Evolutionary conservation across 768 basidiomycete genomes (phyloP).

Genomic region (Psilocybe cubensis): DNA sequence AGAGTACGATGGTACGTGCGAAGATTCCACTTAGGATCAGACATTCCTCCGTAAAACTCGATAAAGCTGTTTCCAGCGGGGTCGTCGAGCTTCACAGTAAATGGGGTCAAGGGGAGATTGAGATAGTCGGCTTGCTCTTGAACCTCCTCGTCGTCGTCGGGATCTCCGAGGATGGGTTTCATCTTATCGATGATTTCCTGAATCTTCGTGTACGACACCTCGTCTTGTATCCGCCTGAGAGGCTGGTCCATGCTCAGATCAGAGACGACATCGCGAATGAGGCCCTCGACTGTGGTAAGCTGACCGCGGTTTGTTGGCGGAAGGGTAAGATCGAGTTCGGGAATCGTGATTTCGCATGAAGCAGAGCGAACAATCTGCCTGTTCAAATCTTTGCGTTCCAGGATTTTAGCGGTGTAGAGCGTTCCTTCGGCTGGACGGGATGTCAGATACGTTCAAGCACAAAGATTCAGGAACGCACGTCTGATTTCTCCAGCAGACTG

Average conservation of each 20-base stretch:
- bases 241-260: slow-evolving; percentile 87
- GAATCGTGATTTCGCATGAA: slow-evolving; percentile 79
- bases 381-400: slow-evolving; percentile 77
- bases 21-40: slow-evolving; percentile 93
- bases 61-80: slow-evolving; percentile 97
- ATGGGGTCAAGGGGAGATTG: slow-evolving; percentile 63
- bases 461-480: slow-evolving; percentile 50
- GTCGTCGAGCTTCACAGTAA: slow-evolving; percentile 89
- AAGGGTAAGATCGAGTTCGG: slow-evolving; percentile 90
- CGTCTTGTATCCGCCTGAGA: slow-evolving; percentile 78
- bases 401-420: slow-evolving; percentile 79
- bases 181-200: slow-evolving; percentile 73
- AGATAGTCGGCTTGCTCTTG: slow-evolving; percentile 35
- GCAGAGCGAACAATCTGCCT: slow-evolving; percentile 93
- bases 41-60: slow-evolving; percentile 84
- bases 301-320: slow-evolving; percentile 85
- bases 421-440: slow-evolving; percentile 72
- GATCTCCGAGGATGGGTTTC: slow-evolving; percentile 63
- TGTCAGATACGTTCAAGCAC: background rate
- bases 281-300: slow-evolving; percentile 95
- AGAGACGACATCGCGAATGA: slow-evolving; percentile 78
- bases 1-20: slow-evolving; percentile 78
- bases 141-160: slow-evolving; percentile 52
- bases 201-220: slow-evolving; percentile 72
- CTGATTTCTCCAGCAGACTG: slow-evolving; percentile 87